These are phyloP conservation scores for Amborella trichopoda DNA, from an alignment of 164 flowering plant genomes.

Conservation along the genomic window DNA sequence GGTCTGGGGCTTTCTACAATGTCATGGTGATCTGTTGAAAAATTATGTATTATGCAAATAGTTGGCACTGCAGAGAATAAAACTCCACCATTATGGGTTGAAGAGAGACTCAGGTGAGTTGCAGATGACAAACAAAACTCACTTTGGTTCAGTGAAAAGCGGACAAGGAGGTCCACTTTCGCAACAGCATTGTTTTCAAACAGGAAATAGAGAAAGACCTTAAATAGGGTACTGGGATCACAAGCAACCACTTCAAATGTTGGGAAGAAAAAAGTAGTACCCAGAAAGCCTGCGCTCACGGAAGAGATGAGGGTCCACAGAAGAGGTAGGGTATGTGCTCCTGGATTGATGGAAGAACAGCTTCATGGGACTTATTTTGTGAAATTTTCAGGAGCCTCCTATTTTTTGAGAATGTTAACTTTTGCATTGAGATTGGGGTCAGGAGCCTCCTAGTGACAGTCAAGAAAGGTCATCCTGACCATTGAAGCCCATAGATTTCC, in stretches of 20 bases:
- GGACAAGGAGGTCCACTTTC: too few relatives aligned
- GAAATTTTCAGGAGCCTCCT: constrained; percentile 23
- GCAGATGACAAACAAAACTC: not conserved
- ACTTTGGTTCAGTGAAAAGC: not conserved
- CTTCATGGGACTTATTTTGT: constrained; percentile 37
- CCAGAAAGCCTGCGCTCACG: not conserved
- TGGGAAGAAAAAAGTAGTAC: not conserved
- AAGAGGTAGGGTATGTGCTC: constrained; percentile 29
- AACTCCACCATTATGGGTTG: not conserved
- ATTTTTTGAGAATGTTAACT: too few relatives aligned
- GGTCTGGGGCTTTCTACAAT: not conserved
- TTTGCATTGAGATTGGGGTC: too few relatives aligned
- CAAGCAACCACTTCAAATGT: not conserved
- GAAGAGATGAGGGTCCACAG: constrained; percentile 5
- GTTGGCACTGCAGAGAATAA: constrained; percentile 1
- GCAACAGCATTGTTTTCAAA: too few relatives aligned
- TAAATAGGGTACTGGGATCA: not conserved
- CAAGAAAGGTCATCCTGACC: constrained; percentile 30
- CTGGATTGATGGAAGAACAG: constrained; percentile 28
- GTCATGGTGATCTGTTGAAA: constrained; percentile 6
- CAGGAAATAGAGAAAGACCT: not conserved
- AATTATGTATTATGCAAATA: not conserved
- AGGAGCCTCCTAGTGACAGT: constrained; percentile 24
- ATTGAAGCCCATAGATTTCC: constrained; percentile 54
- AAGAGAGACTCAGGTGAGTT: not conserved